Base-by-base conservation (phyloP, 257 asterid species). In the Ligustrum vulgare region DNA sequence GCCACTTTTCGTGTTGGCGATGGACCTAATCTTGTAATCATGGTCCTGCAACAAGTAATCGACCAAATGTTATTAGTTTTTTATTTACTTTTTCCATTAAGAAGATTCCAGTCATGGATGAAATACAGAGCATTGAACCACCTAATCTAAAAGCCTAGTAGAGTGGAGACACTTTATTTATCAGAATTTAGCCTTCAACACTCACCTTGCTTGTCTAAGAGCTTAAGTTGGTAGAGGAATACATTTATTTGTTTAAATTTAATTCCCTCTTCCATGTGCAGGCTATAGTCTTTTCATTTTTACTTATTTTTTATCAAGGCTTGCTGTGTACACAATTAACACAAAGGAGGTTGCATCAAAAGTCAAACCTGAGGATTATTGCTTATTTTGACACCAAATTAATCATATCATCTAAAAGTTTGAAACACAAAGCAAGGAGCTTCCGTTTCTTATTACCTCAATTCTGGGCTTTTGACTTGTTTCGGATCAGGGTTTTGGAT, bases 1-100 rank as follows among this genome's bases (percentile, higher is more conserved):
- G 66, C 82, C 6, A 73, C 76, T 81, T 90, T 94, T 71, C 90
- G 82, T 41, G 90, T 86, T 6, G 93, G 91, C 32, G 97, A 90
- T 58, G 91, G 89, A 54, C 87, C 94, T 60, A 71, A 22, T 81
- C 79, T 94, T 31, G 91, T 82, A 70, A 82, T 80, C 88, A 85
- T 77, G 82, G 82, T 87, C 91, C 98, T 91, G 85, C 64, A 77
- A 72, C 32, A 65, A 77, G 70, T n/a, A 45, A 34, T 36, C 71
- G 67, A 70, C 12, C 31, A 75, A 41, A 12, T 18, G 31, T 18
- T 18, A n/a, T 51, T 51, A 51, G 23, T 51, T 3, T 12, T 15
- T 47, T 6, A 0, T 6, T 36, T 8, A 2, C 12, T 43, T 13
- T 43, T 12, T 13, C 4, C 2, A 2, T 8, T 41, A 16, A 45